Evolutionary conservation across 345 rosid species (phyloP), one percentile per base, ranked within the genome.

Genomic region (Capsella bursapastoris): DNA sequence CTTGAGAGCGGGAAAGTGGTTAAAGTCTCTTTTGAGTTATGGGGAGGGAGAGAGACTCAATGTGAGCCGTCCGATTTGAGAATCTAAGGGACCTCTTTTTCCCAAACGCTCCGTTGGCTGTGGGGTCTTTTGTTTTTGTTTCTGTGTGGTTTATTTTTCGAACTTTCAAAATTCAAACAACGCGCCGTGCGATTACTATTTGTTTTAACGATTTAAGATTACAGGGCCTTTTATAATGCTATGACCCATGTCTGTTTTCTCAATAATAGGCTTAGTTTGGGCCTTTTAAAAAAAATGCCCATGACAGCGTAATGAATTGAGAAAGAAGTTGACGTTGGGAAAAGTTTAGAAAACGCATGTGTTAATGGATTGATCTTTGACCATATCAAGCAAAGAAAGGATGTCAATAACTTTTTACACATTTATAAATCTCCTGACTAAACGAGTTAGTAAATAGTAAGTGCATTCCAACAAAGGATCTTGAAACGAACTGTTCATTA

Each of bases 1-100:
- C 38, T 57, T 40, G 62, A 47, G 68, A 77, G 76, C 80, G 80
- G 80, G 80, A 71, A 64, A 25, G 27, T 73, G 65, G 70, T 59
- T 53, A 38, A 78, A 67, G 65, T 52, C 50, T 76, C 57, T 32
- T 50, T 51, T 55, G 47, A 44, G 40, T 50, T 48, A 31, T 14
- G 76, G 58, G 22, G 70, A 68, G 59, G 69, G 53, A 65, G 4
- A 11, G 69, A 45, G 52, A 52, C 5, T 47, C 56, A 27, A 14
- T 68, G 28, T 0, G 14, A 55, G 16, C 78, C 66, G 75, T 68
- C 56, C 34, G 82, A 71, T 65, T 74, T 8, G 13, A 6, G 44
- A 69, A 69, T 76, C 75, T 35, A 10, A 49, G 48, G 76, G 63
- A 15, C 76, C 75, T 63, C 67, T 2, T 41, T 63, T 55, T 43